Percentiles rank a stretch among this genome's conserved stretches.
phyloP scores from a whole-genome alignment of 208 protist species.

The Wallacemonas sp. region DNA sequence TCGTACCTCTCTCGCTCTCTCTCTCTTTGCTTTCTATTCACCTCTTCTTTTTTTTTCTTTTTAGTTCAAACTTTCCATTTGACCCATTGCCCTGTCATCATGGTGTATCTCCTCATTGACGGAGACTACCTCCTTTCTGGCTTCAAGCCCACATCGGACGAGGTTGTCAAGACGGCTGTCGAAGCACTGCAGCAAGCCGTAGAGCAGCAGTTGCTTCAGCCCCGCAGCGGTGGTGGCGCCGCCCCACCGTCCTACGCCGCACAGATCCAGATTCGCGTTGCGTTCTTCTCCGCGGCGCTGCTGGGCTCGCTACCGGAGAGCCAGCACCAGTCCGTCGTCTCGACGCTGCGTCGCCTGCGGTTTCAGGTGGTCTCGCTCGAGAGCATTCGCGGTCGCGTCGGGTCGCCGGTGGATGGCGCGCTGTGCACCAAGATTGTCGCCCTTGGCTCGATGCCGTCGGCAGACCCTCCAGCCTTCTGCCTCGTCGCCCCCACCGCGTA shows the following conservation, averaged over 20 bases:
- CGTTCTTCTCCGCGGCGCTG: conserved; percentile 69
- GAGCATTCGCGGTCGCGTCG: conserved; percentile 48
- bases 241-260: conserved; percentile 13
- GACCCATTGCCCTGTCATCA: conserved; percentile 11
- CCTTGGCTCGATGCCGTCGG: conserved; percentile 32
- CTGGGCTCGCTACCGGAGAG: conserved; percentile 41
- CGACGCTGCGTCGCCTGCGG: conserved; percentile 54
- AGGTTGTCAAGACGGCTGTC: conserved; percentile 37
- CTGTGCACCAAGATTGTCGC: conserved; percentile 68
- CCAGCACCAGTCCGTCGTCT: conserved; percentile 50
- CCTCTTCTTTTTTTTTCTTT: conserved; percentile 2
- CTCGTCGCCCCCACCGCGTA: conserved; percentile 61
- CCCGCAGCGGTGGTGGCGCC: background rate
- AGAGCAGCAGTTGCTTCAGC: conserved; percentile 42
- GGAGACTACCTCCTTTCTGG: conserved; percentile 80
- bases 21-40: background rate
- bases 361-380: conserved; percentile 70
- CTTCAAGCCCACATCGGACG: conserved; percentile 51
- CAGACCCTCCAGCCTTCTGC: conserved; percentile 22
- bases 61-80: conserved; percentile 1
- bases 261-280: conserved; percentile 45
- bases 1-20: too few relatives aligned
- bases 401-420: conserved; percentile 73
- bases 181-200: conserved; percentile 46
- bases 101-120: conserved; percentile 70